A percentile compares a stretch with the other conserved stretches of the same genome.
phyloP scores from a whole-genome alignment of 2,329 filamentous ascomycete species.

The Trichoderma lentiforme region DNA sequence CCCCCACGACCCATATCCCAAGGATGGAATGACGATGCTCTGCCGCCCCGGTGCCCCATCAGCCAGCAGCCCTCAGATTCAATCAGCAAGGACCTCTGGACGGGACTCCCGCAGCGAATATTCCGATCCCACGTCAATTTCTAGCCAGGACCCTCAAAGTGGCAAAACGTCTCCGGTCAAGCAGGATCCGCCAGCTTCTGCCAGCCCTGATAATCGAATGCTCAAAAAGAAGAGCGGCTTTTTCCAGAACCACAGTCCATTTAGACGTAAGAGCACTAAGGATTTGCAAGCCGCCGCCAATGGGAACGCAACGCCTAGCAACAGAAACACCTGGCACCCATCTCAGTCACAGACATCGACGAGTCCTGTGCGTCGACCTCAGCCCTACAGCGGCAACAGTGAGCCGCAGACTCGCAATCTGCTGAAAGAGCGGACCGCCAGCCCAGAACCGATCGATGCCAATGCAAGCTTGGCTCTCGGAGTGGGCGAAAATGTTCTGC shows the following conservation, averaged over 20 bases:
- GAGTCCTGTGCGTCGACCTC: slow-evolving; percentile 36
- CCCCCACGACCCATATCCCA: slow-evolving; percentile 89
- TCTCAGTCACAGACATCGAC: slow-evolving; percentile 29
- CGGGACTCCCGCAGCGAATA: slow-evolving; percentile 88
- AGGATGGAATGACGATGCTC: slow-evolving; percentile 96
- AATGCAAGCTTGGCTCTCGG: slow-evolving; percentile 91
- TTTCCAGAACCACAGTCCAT: slow-evolving; percentile 89
- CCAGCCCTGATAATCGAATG: slow-evolving; percentile 62
- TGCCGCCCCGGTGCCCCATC: slow-evolving; percentile 69
- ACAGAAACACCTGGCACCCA: slow-evolving; percentile 60
- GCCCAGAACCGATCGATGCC: slow-evolving; percentile 85
- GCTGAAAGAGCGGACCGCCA: slow-evolving; percentile 48
- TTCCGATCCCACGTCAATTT: slow-evolving; percentile 84
- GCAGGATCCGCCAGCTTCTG: slow-evolving; percentile 47
- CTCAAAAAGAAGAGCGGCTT: slow-evolving; percentile 76
- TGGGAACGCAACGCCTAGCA: slow-evolving; percentile 30
- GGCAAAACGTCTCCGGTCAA: slow-evolving; percentile 73
- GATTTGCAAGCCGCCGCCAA: slow-evolving; percentile 44
- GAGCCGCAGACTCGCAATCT: slow-evolving; percentile 36
- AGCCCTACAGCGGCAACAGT: slow-evolving; percentile 36
- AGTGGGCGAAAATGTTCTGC: slow-evolving; percentile 92
- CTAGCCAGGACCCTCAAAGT: slow-evolving; percentile 76
- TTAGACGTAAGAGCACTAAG: slow-evolving; percentile 87
- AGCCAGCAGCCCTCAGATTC: slow-evolving; percentile 48
- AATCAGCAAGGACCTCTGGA: slow-evolving; percentile 70